Evolutionary conservation across 768 basidiomycete genomes (phyloP), one percentile per base, ranked within the genome.

Genomic region (Lactarius hengduanensis): DNA sequence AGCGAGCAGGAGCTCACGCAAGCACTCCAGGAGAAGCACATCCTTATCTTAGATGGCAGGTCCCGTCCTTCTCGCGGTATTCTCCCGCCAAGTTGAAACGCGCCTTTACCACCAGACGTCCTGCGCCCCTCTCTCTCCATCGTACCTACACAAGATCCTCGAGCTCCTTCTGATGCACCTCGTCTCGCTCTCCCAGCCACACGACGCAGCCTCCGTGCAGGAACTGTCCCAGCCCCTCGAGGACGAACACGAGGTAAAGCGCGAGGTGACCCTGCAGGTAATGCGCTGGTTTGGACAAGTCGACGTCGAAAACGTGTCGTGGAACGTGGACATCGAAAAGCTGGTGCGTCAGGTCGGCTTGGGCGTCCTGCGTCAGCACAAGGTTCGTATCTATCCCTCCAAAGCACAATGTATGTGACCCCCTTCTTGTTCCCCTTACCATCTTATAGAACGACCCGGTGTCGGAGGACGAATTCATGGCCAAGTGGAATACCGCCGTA

Each of bases 231-330:
- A 82, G 11, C 77, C 84, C 0, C 81, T 98, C 15, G 83, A 85
- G 20, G 82, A 89, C 53, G 89, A 91, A 3, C 87, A 94, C 72
- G 91, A 92, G 22, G 77, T 96, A 18, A 80, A 84, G 9, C 77
- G 83, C 8, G 74, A 78, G 2, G 82, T 94, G 34, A 82, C 86
- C 9, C 77, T 73, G 8, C 92, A 94, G 73, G 81, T 94, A 32
- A 85, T 97, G 80, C 73, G 77, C 0, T 96, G 96, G 89, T 98
- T 96, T 70, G 94, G 94, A 18, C 77, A 80, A 4, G 75, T 88
- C 4, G 71, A 63, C 10, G 62, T 28, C 16, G 67, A 62, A 15
- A 71, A 66, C 22, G 79, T 79, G 20, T 76, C 75, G 53, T 95
- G 94, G 92, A 80, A 74, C 50, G 84, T 91, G 82, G 82, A 94